Evolutionary conservation across 768 basidiomycete genomes (phyloP), one percentile per base, ranked within the genome.

Genomic region (Polyporus arcularius): DNA sequence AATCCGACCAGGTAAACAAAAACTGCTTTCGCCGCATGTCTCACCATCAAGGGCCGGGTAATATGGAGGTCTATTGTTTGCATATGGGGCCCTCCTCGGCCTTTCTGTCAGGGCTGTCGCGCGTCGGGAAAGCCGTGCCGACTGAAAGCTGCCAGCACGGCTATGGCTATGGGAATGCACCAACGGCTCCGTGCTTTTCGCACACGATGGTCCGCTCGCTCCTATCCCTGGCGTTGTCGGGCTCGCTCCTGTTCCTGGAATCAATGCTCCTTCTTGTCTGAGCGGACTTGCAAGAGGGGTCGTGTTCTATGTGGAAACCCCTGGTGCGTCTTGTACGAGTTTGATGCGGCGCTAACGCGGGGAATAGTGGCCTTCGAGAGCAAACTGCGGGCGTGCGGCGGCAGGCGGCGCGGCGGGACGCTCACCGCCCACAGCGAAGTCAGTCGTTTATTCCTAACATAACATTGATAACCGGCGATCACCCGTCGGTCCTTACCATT

Each of bases 161-260:
- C 21, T 26, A 26, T 26, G 26, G 21, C 53, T 49, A 57, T 57
- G 57, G 56, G 61, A 62, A 57, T 32, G 46, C 51, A 12, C 56
- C 60, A 53, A 51, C 61, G 61, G 61, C 61, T 62, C 61, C 61
- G 61, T 58, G 57, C 61, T 52, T 31, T 57, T 62, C 61, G 61
- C 61, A 57, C 61, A 57, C 52, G 45, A 52, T 48, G 51, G 35
- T 57, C n/a, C 26, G 42, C 51, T 18, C 38, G 31, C 40, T 40
- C 56, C n/a, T 48, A 32, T 46, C 45, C 31, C 15, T 40, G 57
- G 50, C 54, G 54, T 59, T 55, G 62, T 59, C 31, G 48, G 14
- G 18, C 42, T 38, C 32, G 26, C 59, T 45, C 50, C 30, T 16
- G 38, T 18, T 48, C 28, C 26, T 26, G 21, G 46, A 26, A 28